Evolutionary conservation across 805 yeast species (phyloP), one percentile per base, ranked within the genome.

Genomic region (Debaryomyces prosopidis): DNA sequence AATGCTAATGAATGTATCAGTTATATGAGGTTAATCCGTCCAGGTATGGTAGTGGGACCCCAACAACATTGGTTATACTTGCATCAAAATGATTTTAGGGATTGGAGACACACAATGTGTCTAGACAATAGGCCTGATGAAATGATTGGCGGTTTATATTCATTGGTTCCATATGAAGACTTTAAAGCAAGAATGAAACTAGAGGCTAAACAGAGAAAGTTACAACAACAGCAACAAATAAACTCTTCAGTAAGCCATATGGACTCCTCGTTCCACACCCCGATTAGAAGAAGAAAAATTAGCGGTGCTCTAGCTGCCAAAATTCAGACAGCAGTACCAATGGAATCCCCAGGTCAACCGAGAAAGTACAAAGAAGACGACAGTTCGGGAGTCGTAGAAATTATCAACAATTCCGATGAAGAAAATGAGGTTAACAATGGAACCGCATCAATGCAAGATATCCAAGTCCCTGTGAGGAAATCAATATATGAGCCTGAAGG

Each of bases 1-100:
- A 94, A 98, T 4, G 99, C 99, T 2, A 87, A 81, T 62, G 99
- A 94, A 66, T 94, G 96, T 66, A 94, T 94, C 57, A 96, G 92
- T 1, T 94, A 90, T 62, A 87, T 94, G 92, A 79, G 99, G 64
- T 87, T 94, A 80, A 77, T 94, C 51, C 81, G 99, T 54, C 99
- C 99, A 0, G 99, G 99, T 35, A 94, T 94, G 99, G 97, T 94
- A n/a, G 99, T 94, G 26, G 99, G 99, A 0, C 99, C 99, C 2
- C 99, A 94, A 66, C 99, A 94, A 64, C 99, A 94, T 70, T 94
- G 99, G 99, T 76, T 94, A 47, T 94, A 94, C 61, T 77, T 94
- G 51, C 97, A 94, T 63, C 99, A 94, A 66, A 85, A 89, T 65
- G 97, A 91, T 55, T 94, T 94, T 66, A 79, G 97, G 58, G 97